These are phyloP conservation scores for Russula compacta DNA, from an alignment of 768 basidiomycete species.

Conservation along the genomic window DNA sequence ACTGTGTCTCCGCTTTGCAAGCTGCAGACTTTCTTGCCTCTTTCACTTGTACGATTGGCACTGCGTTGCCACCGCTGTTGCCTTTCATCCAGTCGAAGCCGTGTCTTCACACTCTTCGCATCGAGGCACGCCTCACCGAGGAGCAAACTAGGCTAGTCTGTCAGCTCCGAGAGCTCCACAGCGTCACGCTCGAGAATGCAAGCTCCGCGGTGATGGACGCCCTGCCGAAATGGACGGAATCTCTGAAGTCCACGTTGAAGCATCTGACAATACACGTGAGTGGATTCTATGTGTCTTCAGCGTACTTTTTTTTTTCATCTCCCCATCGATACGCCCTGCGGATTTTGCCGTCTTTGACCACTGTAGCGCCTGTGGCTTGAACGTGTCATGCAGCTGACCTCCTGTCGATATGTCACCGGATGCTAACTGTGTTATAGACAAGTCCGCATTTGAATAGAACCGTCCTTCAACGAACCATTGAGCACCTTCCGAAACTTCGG, in stretches of 20 bases:
- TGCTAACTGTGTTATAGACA: constrained; percentile 34
- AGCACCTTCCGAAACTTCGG: constrained; percentile 42
- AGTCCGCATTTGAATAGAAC: constrained; percentile 44
- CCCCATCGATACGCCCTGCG: constrained; percentile 13
- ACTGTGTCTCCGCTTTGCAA: constrained; percentile 41
- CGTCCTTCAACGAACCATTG: constrained; percentile 40
- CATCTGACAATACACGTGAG: constrained; percentile 54
- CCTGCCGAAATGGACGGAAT: constrained; percentile 47
- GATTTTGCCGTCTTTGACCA: constrained; percentile 3
- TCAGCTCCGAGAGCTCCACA: constrained; percentile 33
- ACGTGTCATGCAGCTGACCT: constrained; percentile 8
- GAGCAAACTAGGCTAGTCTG: constrained; percentile 40
- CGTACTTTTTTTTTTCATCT: constrained; percentile 1
- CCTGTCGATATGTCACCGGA: constrained; percentile 9
- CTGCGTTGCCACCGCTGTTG: constrained; percentile 43
- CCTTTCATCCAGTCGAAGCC: constrained; percentile 36
- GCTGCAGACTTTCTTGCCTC: constrained; percentile 44
- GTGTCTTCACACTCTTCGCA: constrained; percentile 38
- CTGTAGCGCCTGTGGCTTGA: background rate
- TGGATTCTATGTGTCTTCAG: constrained; percentile 11
- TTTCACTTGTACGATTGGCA: constrained; percentile 44
- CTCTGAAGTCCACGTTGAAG: constrained; percentile 37
- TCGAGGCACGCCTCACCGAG: constrained; percentile 45
- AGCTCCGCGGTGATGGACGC: constrained; percentile 53
- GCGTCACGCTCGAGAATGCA: constrained; percentile 47